Evolutionary conservation across 2,329 filamentous ascomycete species (phyloP), one percentile per base, ranked within the genome.

Genomic region (Ophiostoma sp.): DNA sequence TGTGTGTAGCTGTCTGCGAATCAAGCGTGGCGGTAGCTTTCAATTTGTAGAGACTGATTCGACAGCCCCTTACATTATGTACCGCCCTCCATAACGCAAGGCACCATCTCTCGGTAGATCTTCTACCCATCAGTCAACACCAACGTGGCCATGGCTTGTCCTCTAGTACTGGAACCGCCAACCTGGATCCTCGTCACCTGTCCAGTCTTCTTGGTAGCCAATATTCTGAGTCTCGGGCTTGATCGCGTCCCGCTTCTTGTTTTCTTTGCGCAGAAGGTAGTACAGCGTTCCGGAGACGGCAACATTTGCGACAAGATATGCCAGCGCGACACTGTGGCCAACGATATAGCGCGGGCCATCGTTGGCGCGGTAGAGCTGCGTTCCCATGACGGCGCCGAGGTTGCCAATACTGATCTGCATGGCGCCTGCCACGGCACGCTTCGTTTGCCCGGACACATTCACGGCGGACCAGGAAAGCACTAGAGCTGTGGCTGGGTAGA

Each of bases 151-250:
- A 27, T 27, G 27, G 27, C 27, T 27, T 27, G 27, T 45, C 42
- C 7, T 45, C 49, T 52, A 55, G 49, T 55, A 55, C 49, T 55
- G 49, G n/a, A 55, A 55, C 14, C 49, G n/a, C 49, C 49, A 55
- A 9, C 49, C 49, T 7, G n/a, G n/a, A 9, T 55, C 49, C 12
- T 55, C 49, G 7, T 55, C 49, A 9, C 49, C 49, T 9, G 49
- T 55, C 49, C 49, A 55, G 18, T 55, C 27, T 55, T 55, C 49
- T 6, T 55, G 49, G 11, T 55, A 27, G n/a, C 49, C 49, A 27
- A 55, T 55, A 5, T 55, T 27, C 18, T 55, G 49, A 4, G 49
- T 55, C 49, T 55, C 49, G 9, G 49, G 18, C 49, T 55, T 55
- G 18, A 55, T 27, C 5, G 18, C 7, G 5, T 55, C 18, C 7